Conservation (phyloP, 495 filamentous ascomycete species). For the Penicillium soppii region DNA sequence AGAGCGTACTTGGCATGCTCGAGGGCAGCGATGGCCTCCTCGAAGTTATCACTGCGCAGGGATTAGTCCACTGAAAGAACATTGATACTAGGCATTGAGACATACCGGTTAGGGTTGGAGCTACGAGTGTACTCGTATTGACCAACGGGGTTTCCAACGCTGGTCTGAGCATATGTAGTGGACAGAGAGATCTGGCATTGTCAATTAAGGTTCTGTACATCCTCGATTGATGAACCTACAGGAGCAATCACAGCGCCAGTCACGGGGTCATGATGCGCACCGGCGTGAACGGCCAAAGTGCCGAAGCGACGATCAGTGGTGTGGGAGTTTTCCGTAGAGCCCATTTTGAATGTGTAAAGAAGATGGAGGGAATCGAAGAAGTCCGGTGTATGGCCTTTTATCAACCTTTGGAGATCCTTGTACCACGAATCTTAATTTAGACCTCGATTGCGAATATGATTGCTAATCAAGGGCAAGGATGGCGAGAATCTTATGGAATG, state of each 20-base stretch:
- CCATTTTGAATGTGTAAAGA: slow-evolving; percentile 17
- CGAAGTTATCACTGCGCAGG: slow-evolving; percentile 71
- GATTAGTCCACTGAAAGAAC: not conserved
- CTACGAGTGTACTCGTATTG: slow-evolving; percentile 87
- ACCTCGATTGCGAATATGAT: slow-evolving; percentile 5
- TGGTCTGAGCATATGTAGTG: slow-evolving; percentile 87
- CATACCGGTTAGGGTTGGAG: slow-evolving; percentile 84
- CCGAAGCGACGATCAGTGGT: slow-evolving; percentile 66
- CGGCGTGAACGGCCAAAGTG: slow-evolving; percentile 92
- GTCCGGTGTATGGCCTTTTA: slow-evolving; percentile 4
- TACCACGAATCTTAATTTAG: not conserved
- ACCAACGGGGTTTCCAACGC: slow-evolving; percentile 82
- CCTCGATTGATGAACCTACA: slow-evolving; percentile 36
- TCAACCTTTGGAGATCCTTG: slow-evolving; percentile 23
- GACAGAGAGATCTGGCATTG: slow-evolving; percentile 77
- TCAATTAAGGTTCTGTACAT: not conserved
- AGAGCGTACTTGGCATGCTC: slow-evolving; percentile 92
- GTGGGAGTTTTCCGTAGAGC: slow-evolving; percentile 29
- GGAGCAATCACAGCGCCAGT: slow-evolving; percentile 95
- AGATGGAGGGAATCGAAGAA: slow-evolving; percentile 4
- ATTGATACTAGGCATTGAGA: not conserved
- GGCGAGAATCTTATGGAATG: not conserved
- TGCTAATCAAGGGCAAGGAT: slow-evolving; percentile 8
- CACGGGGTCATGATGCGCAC: slow-evolving; percentile 79
- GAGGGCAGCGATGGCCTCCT: slow-evolving; percentile 83